Percentiles rank a stretch among this genome's conserved stretches.
These are phyloP conservation scores for Sclerotinia sclerotiorum DNA, from an alignment of 2,329 filamentous ascomycete genomes.

Conservation along the genomic window DNA sequence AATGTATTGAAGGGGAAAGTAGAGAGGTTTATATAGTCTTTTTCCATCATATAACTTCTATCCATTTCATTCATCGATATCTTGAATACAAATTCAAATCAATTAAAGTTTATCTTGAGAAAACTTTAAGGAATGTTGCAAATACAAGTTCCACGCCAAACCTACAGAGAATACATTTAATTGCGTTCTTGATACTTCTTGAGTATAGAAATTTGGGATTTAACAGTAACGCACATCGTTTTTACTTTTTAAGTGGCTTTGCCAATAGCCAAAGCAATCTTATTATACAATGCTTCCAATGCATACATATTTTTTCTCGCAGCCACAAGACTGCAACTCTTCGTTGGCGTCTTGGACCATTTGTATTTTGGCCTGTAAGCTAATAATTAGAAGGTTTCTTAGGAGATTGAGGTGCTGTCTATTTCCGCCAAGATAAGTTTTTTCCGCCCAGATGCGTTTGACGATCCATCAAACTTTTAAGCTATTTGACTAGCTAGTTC, in stretches of 20 bases:
- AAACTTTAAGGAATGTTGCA: not conserved
- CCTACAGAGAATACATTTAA: not conserved
- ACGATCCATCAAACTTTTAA: too few species aligned
- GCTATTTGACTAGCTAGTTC: too few species aligned
- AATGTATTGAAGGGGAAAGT: not conserved
- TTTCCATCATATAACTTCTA: not conserved
- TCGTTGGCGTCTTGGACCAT: not conserved
- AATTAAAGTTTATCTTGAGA: too few species aligned
- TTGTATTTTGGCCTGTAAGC: not conserved
- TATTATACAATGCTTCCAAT: not conserved
- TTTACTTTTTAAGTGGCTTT: not conserved
- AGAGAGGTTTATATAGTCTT: constrained; percentile 7
- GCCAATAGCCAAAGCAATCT: not conserved
- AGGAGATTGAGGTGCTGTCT: too few species aligned
- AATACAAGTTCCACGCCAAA: not conserved
- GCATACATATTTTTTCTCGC: not conserved
- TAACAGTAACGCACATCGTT: not conserved
- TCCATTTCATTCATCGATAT: not conserved
- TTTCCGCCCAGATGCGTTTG: too few species aligned
- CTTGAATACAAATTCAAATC: too few species aligned
- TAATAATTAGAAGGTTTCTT: too few species aligned
- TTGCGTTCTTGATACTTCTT: not conserved
- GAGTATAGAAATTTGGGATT: not conserved
- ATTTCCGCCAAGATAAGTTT: too few species aligned
- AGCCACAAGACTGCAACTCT: not conserved